Conservation (phyloP, 129 eudicot species). For the Mikania micrantha region DNA sequence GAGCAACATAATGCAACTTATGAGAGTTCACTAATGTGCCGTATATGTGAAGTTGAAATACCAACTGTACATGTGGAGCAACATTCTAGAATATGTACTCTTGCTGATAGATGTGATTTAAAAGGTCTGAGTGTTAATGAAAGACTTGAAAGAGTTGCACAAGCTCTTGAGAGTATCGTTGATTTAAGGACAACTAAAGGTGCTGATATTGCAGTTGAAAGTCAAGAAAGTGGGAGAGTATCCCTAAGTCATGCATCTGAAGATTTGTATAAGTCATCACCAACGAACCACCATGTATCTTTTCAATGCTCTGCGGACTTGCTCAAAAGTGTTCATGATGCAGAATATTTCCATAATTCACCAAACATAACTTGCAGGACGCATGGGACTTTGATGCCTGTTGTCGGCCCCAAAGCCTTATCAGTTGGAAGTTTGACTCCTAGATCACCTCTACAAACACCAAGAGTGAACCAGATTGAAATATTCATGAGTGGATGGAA, state of each 20-base stretch:
- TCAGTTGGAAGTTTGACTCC: conserved; percentile 78
- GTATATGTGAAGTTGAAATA: conserved; percentile 98
- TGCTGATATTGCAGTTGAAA: conserved; percentile 38
- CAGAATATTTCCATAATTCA: conserved; percentile 39
- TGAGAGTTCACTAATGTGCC: conserved; percentile 80
- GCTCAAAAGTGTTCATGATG: conserved; percentile 44
- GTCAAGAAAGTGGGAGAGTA: conserved; percentile 46
- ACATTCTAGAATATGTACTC: conserved; percentile 92
- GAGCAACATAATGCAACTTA: conserved; percentile 47
- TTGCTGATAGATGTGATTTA: conserved; percentile 96
- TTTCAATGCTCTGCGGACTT: conserved; percentile 39
- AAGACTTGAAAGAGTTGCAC: conserved; percentile 83
- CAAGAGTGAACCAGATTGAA: conserved; percentile 73
- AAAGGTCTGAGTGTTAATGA: conserved; percentile 87
- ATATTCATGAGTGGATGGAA: conserved; percentile 52
- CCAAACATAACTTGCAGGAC: conserved; percentile 38
- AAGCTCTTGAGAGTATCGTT: conserved; percentile 74
- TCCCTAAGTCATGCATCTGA: conserved; percentile 43
- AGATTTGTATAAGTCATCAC: conserved; percentile 43
- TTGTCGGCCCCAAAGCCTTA: conserved; percentile 44
- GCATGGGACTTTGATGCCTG: conserved; percentile 33
- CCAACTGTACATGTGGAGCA: conserved; percentile 86
- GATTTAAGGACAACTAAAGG: conserved; percentile 78
- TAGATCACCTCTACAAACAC: conserved; percentile 82
- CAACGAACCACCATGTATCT: conserved; percentile 22